phyloP scores from a whole-genome alignment of 2,329 filamentous ascomycete species.

The Clathrospora elynae region DNA sequence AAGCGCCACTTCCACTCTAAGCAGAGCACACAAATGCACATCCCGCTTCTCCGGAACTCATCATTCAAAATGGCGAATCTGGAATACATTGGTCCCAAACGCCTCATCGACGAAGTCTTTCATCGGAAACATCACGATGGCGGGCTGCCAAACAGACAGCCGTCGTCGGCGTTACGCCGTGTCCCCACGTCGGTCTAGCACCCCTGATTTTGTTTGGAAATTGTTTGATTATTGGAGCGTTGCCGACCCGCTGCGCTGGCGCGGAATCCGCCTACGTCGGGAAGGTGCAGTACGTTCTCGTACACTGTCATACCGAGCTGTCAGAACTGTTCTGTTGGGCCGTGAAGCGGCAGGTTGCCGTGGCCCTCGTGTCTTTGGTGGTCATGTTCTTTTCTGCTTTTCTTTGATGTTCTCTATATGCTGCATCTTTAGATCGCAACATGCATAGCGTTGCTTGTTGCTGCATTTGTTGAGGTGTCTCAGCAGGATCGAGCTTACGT shows the following conservation, averaged over 20 bases:
- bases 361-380: conserved; percentile 17
- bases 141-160: conserved; percentile 30
- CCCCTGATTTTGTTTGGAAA: conserved; percentile 10
- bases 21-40: conserved; percentile 56
- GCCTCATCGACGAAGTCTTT: conserved; percentile 68
- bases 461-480: conserved; percentile 21
- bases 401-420: conserved; percentile 23
- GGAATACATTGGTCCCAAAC: conserved; percentile 66
- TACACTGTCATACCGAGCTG: conserved; percentile 30
- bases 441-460: conserved; percentile 33
- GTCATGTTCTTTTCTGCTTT: conserved; percentile 20
- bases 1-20: conserved; percentile 72
- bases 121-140: conserved; percentile 50
- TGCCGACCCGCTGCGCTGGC: conserved; percentile 17
- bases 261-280: conserved; percentile 19
- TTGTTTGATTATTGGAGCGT: conserved; percentile 25
- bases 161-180: conserved; percentile 35
- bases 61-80: conserved; percentile 60
- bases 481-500: conserved; percentile 7
- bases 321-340: conserved; percentile 32
- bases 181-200: conserved; percentile 20
- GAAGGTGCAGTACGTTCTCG: conserved; percentile 28
- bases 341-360: conserved; percentile 17
- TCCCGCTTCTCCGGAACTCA: conserved; percentile 57
- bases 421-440: conserved; percentile 8